Evolutionary conservation across 2,329 filamentous ascomycete genomes (phyloP).

Genomic region (Dactylella cylindrospora): DNA sequence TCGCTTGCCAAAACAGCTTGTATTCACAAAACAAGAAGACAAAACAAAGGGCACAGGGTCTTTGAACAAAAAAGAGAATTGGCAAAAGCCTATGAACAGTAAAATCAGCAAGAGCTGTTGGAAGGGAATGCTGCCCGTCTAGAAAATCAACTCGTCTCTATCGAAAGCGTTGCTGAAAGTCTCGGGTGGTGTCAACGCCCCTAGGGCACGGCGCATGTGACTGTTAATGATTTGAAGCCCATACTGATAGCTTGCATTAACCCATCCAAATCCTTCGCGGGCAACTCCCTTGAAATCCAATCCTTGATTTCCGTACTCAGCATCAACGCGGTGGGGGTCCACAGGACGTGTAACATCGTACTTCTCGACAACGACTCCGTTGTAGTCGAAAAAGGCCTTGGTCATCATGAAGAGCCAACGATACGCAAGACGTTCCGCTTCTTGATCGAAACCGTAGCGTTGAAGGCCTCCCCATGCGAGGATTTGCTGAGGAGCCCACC

Average conservation of each 20-base stretch:
- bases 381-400: constrained; percentile 97
- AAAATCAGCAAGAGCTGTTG: background rate
- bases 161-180: constrained; percentile 70
- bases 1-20: background rate
- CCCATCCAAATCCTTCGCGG: constrained; percentile 97
- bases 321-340: constrained; percentile 90
- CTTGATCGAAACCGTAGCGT: constrained; percentile 86
- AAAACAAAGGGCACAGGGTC: too few relatives aligned
- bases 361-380: constrained; percentile 97
- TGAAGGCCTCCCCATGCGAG: constrained; percentile 91
- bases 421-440: constrained; percentile 86
- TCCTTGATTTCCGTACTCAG: constrained; percentile 97
- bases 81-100: background rate
- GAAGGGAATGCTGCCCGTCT: background rate
- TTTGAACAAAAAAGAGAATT: background rate
- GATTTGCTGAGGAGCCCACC: constrained; percentile 98
- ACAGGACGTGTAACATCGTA: constrained; percentile 91
- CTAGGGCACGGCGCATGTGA: constrained; percentile 84
- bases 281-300: constrained; percentile 93
- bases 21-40: background rate
- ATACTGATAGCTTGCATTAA: constrained; percentile 96
- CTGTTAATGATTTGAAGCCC: constrained; percentile 84
- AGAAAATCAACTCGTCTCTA: constrained; percentile 46
- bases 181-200: constrained; percentile 82
- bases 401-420: constrained; percentile 99